Evolutionary conservation across 73 alveolate species (phyloP), one percentile per base, ranked within the genome.

Genomic region (Paramecium biaurelia): DNA sequence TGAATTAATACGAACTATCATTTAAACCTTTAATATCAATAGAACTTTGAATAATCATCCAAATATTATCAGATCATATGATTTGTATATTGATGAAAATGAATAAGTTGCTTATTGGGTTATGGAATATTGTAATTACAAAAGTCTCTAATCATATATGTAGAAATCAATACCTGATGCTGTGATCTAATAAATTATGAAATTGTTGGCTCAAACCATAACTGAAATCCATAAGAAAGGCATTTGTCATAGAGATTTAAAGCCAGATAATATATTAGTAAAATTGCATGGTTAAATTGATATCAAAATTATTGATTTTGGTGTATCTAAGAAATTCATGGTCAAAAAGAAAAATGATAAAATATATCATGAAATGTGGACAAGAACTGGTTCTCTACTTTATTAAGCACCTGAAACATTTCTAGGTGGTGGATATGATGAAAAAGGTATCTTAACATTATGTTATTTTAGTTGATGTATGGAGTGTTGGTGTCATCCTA

Each of bases 201-300:
- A 37, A 35, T 18, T 34, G n/a, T 34, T 74, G 10, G 89, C 70
- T 7, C 15, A 14, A 14, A 41, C 89, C 0, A 23, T 76, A 0
- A 35, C 89, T 38, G 15, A 7, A n/a, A 42, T 76, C 7, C 89
- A 76, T 42, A 8, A 14, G 18, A 76, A 35, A 76, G 89, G 74
- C 14, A 76, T 76, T 5, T 21, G 47, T 76, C 72, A 79, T 79
- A 42, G 90, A 42, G 90, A 79, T 23, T 45, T 43, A 7, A 79
- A 94, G 34, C 97, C 95, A 20, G 97, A 94, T 49, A 94, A 94
- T 34, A 85, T 94, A 14, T 30, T 92, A 21, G 24, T 79, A 11
- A 21, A 79, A 79, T 21, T 92, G 18, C 45, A 26, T 0, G 30
- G 49, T 18, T n/a, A 18, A 43, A 18, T 45, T 21, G 28, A 41